Conservation (phyloP, 257 asterid genomes). For the Forsythia suspensa region DNA sequence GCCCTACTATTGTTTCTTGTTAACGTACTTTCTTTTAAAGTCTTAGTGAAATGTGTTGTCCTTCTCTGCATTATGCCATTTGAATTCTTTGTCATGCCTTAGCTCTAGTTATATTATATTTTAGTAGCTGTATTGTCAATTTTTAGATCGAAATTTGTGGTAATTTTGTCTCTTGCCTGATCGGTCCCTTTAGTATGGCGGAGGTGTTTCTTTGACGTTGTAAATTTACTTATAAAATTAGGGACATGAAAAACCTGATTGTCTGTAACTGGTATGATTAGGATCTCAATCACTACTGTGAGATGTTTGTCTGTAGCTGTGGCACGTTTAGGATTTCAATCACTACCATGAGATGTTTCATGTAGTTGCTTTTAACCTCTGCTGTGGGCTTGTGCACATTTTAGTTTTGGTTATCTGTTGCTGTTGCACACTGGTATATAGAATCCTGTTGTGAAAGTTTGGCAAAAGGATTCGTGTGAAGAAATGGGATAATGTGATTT, state of each 20-base stretch:
- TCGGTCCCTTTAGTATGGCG: not conserved
- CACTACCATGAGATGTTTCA: not conserved
- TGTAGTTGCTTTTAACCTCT: not conserved
- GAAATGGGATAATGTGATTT: not conserved
- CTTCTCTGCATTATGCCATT: not conserved
- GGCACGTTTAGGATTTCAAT: not conserved
- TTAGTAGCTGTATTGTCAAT: not conserved
- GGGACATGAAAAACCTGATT: not conserved
- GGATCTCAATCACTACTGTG: not conserved
- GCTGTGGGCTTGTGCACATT: not conserved
- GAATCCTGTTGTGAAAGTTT: not conserved
- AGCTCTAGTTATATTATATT: not conserved
- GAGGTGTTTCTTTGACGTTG: not conserved
- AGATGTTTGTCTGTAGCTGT: not conserved
- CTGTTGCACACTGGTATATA: not conserved
- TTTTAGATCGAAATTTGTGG: not conserved
- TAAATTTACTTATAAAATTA: not conserved
- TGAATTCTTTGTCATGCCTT: slow-evolving; percentile 11
- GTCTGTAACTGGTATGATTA: not conserved
- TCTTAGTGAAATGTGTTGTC: not conserved
- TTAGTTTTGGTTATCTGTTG: not conserved
- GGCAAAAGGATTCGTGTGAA: not conserved
- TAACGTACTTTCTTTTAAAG: not conserved
- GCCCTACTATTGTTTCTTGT: not conserved
- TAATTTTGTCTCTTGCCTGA: not conserved